These are phyloP conservation scores for Fusarium sp. DNA, from an alignment of 2,329 filamentous ascomycete species.

Conservation along the genomic window DNA sequence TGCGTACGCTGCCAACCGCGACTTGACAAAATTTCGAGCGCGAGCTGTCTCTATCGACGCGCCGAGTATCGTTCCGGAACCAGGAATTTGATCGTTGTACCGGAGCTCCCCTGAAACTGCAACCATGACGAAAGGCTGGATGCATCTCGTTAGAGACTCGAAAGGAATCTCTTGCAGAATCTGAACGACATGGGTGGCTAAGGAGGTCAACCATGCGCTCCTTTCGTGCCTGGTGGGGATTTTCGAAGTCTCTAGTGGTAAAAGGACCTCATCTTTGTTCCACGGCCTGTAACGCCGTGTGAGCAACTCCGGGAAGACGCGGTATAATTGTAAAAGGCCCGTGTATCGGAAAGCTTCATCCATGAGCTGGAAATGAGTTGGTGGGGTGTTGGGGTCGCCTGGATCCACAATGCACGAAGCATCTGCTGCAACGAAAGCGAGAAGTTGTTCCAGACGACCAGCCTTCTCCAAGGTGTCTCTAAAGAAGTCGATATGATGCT, in stretches of 20 bases:
- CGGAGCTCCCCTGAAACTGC: neutral
- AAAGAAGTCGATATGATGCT: neutral
- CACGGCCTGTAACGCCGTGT: neutral
- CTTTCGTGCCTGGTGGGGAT: neutral
- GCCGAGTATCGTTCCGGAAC: neutral
- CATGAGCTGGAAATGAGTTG: neutral
- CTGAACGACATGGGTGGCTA: neutral
- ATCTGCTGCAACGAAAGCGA: neutral
- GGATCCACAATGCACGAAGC: neutral
- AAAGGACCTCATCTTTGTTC: neutral
- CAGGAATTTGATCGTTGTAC: neutral
- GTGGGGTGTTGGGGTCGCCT: neutral
- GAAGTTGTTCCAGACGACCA: neutral
- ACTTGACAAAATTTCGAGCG: neutral
- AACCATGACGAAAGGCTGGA: neutral
- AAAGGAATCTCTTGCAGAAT: neutral
- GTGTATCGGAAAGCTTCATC: neutral
- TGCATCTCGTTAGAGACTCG: neutral
- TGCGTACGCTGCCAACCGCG: neutral
- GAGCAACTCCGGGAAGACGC: neutral
- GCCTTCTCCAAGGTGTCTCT: neutral
- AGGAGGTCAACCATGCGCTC: neutral
- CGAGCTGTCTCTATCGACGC: neutral
- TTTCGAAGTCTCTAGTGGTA: neutral
- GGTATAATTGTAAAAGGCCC: neutral